phyloP scores from a whole-genome alignment of 2,329 filamentous ascomycete genomes.

The Monosporascus sp. region DNA sequence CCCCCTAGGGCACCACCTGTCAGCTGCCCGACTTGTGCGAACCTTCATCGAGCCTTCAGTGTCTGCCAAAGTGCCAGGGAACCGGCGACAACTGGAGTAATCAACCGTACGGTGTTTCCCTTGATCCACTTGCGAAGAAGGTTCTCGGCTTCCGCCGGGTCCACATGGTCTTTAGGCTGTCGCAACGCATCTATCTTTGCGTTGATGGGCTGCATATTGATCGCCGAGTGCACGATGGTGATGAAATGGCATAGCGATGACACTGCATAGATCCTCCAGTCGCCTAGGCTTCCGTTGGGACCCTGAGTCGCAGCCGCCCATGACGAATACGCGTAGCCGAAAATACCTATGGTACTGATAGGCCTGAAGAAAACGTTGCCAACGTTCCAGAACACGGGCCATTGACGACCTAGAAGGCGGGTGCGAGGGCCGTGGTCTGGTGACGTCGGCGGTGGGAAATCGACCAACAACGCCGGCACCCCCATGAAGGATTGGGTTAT shows the following conservation, averaged over 20 bases:
- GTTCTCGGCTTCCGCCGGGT: slow-evolving; percentile 24
- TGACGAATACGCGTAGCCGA: slow-evolving; percentile 41
- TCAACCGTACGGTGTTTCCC: slow-evolving; percentile 28
- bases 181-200: slow-evolving; percentile 37
- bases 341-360: slow-evolving; percentile 41
- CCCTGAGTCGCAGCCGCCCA: slow-evolving; percentile 24
- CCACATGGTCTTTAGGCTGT: slow-evolving; percentile 15
- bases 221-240: slow-evolving; percentile 42
- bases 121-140: slow-evolving; percentile 30
- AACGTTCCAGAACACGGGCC: slow-evolving; percentile 45
- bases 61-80: slow-evolving; percentile 28
- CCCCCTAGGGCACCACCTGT: too few relatives aligned
- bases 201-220: slow-evolving; percentile 48
- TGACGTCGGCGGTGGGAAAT: slow-evolving; percentile 36
- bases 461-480: slow-evolving; percentile 41
- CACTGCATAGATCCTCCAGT: slow-evolving; percentile 40
- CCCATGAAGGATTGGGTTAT: slow-evolving; percentile 49
- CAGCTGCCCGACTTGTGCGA: neutral
- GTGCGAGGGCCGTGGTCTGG: slow-evolving; percentile 36
- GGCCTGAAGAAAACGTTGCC: slow-evolving; percentile 47
- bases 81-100: slow-evolving; percentile 30
- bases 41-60: slow-evolving; percentile 14
- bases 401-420: slow-evolving; percentile 41
- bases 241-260: slow-evolving; percentile 38
- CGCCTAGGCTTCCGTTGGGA: slow-evolving; percentile 22